phyloP scores from a whole-genome alignment of 108 stramenopile genomes.

The Asterionellopsis glacialis region DNA sequence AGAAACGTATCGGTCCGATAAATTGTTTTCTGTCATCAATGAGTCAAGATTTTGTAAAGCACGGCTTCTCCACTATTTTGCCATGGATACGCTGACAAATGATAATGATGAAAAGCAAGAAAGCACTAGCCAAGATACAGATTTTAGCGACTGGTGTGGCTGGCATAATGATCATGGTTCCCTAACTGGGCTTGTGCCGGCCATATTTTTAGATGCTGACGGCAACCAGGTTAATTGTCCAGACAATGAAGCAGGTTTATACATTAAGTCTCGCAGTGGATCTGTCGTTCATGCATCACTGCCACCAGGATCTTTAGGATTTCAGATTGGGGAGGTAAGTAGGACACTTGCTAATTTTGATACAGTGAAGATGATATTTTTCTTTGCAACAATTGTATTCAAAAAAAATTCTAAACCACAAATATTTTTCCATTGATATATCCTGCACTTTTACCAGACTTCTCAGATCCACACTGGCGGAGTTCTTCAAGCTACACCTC shows the following conservation, averaged over 20 bases:
- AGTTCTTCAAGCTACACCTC: slow-evolving; percentile 89
- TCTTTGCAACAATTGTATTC: no score
- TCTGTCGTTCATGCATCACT: slow-evolving; percentile 53
- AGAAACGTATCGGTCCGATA: slow-evolving; percentile 32
- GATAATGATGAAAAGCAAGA: slow-evolving; percentile 1
- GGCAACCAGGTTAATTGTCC: slow-evolving; percentile 37
- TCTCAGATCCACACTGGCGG: slow-evolving; percentile 91
- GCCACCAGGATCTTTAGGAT: slow-evolving; percentile 67
- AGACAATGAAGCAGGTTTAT: slow-evolving; percentile 73
- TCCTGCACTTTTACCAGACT: slow-evolving; percentile 16
- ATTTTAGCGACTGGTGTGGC: slow-evolving; percentile 87
- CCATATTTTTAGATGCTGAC: slow-evolving; percentile 60
- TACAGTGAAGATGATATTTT: not conserved
- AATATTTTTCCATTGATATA: no score
- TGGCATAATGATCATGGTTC: slow-evolving; percentile 90
- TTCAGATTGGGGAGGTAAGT: slow-evolving; percentile 80
- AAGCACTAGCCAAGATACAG: slow-evolving; percentile 2
- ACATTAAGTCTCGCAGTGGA: slow-evolving; percentile 70
- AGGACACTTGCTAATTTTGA: no score
- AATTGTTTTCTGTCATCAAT: slow-evolving; percentile 48
- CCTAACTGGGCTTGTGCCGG: slow-evolving; percentile 84
- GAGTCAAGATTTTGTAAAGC: slow-evolving; percentile 77
- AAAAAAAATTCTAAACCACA: no score
- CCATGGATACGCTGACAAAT: slow-evolving; percentile 8
- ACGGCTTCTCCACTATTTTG: slow-evolving; percentile 93